These are phyloP conservation scores for Pezicula rhizophila DNA, from an alignment of 2,329 filamentous ascomycete genomes.

Conservation along the genomic window DNA sequence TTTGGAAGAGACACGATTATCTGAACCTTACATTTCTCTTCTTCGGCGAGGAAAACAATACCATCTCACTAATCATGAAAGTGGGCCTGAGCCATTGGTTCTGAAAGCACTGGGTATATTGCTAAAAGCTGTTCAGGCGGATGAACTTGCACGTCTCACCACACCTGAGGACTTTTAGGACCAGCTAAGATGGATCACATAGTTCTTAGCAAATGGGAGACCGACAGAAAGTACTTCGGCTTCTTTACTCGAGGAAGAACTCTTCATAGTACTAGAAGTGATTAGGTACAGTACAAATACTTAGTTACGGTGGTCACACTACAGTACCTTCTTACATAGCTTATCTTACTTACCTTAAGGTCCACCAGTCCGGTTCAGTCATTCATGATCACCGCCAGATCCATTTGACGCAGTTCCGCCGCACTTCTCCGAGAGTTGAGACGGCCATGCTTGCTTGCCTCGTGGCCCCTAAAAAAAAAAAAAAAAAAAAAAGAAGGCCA, in stretches of 20 bases:
- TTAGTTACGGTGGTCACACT: no score
- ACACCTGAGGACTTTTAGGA: conserved; percentile 44
- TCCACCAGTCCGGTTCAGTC: no score
- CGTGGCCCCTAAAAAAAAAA: no score
- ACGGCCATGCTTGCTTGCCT: no score
- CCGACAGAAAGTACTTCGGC: conserved; percentile 54
- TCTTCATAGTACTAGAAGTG: conserved; percentile 39
- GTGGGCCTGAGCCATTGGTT: conserved; percentile 54
- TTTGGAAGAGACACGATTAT: conserved; percentile 54
- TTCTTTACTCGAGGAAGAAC: conserved; percentile 34
- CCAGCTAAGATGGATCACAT: conserved; percentile 48
- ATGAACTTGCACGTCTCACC: conserved; percentile 23
- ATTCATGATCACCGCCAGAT: no score
- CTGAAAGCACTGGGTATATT: conserved; percentile 45
- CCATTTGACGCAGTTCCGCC: no score
- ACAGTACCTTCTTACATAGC: no score
- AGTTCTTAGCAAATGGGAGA: conserved; percentile 60
- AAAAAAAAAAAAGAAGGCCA: no score
- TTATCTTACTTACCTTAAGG: no score
- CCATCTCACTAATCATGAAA: conserved; percentile 46
- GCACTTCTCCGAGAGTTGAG: no score
- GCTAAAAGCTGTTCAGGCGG: conserved; percentile 33
- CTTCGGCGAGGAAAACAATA: conserved; percentile 47
- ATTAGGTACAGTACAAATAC: background rate
- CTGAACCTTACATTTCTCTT: conserved; percentile 19